phyloP scores from a whole-genome alignment of 345 rosid species.

The Reutealis trisperma region DNA sequence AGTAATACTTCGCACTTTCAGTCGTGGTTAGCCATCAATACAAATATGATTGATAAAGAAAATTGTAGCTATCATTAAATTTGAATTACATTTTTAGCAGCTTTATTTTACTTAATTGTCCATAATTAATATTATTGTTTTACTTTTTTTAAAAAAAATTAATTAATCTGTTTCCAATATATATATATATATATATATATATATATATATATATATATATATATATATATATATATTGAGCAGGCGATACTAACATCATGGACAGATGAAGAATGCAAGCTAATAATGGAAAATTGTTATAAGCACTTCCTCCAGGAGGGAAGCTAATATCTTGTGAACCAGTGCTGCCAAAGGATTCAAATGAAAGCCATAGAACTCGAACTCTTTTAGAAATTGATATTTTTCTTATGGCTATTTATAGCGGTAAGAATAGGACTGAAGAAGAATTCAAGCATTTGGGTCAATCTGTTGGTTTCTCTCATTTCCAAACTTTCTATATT shows the following conservation, averaged over 20 bases:
- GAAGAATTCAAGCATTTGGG: conserved; percentile 69
- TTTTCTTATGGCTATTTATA: conserved; percentile 76
- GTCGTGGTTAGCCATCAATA: too few relatives aligned
- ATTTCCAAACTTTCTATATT: conserved; percentile 46
- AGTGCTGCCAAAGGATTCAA: conserved; percentile 63
- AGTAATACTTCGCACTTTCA: too few relatives aligned
- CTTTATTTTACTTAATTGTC: too few relatives aligned
- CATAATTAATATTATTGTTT: background rate
- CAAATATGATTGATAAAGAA: too few relatives aligned
- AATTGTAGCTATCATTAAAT: too few relatives aligned
- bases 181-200: too few relatives aligned
- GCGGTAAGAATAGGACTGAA: conserved; percentile 81
- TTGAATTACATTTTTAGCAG: too few relatives aligned
- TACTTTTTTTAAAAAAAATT: too few relatives aligned
- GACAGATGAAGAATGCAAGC: conserved; percentile 80
- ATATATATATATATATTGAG: too few relatives aligned
- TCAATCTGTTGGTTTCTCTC: conserved; percentile 59
- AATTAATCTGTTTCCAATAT: too few relatives aligned
- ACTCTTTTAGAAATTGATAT: conserved; percentile 82
- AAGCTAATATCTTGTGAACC: conserved; percentile 86
- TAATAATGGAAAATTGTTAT: conserved; percentile 77
- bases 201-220: too few relatives aligned
- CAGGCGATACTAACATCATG: conserved; percentile 88
- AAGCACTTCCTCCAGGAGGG: conserved; percentile 75
- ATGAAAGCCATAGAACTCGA: conserved; percentile 70